These are phyloP conservation scores for Ehretia macrophylla DNA, from an alignment of 257 asterid genomes.

Conservation along the genomic window DNA sequence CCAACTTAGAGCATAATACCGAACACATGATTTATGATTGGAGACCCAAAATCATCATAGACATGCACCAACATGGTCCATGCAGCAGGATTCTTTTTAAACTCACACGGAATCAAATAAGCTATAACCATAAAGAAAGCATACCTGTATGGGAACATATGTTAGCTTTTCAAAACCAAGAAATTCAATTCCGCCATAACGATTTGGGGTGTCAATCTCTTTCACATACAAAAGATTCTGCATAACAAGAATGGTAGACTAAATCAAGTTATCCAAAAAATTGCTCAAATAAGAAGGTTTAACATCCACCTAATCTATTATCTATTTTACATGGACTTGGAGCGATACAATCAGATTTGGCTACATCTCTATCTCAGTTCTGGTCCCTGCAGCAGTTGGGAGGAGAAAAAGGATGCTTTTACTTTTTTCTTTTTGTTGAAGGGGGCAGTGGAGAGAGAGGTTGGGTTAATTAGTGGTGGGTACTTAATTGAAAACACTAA, in stretches of 20 bases:
- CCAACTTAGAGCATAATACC: too few species aligned
- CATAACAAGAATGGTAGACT: slow-evolving; percentile 21
- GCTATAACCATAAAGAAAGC: slow-evolving; percentile 3
- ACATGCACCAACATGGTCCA: background rate
- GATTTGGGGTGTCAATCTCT: slow-evolving; percentile 70
- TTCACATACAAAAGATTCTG: slow-evolving; percentile 90
- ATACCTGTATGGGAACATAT: slow-evolving; percentile 92
- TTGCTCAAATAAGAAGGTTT: background rate
- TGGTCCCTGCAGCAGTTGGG: too few species aligned
- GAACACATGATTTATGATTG: background rate
- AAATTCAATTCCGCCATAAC: slow-evolving; percentile 82
- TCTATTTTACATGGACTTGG: too few species aligned
- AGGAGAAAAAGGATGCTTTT: too few species aligned
- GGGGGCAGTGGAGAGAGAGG: too few species aligned
- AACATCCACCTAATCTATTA: too few species aligned
- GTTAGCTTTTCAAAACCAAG: slow-evolving; percentile 94
- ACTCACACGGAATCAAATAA: background rate
- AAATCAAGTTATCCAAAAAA: slow-evolving; percentile 4
- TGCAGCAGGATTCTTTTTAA: too few species aligned
- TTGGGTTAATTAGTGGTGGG: too few species aligned
- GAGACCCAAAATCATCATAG: background rate
- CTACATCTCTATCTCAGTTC: too few species aligned
- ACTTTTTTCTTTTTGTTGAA: too few species aligned
- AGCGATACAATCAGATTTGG: too few species aligned
- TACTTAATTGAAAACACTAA: too few species aligned